Evolutionary conservation across 148 eudicot genomes (phyloP).

Genomic region (Talinum fruticosum): DNA sequence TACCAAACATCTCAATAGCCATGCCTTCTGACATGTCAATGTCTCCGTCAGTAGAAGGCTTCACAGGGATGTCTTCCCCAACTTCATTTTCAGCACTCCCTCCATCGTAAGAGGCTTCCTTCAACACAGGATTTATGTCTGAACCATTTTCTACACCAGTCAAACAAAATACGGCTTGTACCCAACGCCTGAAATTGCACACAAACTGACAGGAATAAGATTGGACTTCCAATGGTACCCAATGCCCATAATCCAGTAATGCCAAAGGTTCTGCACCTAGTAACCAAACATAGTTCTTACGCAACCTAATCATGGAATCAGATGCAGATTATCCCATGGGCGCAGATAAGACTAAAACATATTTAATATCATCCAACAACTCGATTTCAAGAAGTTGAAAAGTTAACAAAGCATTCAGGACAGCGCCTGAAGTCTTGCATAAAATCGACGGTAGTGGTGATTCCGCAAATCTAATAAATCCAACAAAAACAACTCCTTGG

Average conservation of each 20-base stretch:
- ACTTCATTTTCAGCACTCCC: slow-evolving; percentile 24
- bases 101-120: neutral
- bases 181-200: slow-evolving; percentile 74
- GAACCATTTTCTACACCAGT: slow-evolving; percentile 22
- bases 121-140: slow-evolving; percentile 18
- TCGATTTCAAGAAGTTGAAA: too few species aligned
- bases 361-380: too few species aligned
- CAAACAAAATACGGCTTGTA: slow-evolving; percentile 70
- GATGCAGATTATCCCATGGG: too few species aligned
- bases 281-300: too few species aligned
- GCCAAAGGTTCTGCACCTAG: too few species aligned
- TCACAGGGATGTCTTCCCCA: slow-evolving; percentile 16
- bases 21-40: slow-evolving; percentile 83
- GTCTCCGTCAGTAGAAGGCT: slow-evolving; percentile 40
- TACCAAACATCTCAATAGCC: slow-evolving; percentile 79
- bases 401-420: too few species aligned
- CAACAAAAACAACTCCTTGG: neutral
- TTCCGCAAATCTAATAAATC: too few species aligned
- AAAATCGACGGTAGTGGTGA: too few species aligned
- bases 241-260: too few species aligned
- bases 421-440: too few species aligned
- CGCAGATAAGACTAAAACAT: too few species aligned
- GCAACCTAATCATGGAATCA: too few species aligned
- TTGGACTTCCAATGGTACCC: neutral
- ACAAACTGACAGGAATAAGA: slow-evolving; percentile 5